phyloP scores from a whole-genome alignment of 495 filamentous ascomycete species.

The Chaetomium tenue region DNA sequence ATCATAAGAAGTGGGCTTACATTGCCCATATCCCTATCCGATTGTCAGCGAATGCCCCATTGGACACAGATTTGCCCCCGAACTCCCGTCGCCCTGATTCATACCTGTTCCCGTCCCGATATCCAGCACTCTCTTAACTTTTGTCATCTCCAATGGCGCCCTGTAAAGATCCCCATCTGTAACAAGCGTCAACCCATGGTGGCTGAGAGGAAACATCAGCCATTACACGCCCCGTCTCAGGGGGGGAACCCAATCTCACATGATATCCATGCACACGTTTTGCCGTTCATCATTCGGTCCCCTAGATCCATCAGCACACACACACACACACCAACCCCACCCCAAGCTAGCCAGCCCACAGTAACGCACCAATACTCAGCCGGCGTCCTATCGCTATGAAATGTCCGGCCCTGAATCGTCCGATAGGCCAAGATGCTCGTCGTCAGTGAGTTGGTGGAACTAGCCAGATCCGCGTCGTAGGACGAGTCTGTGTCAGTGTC shows the following conservation, averaged over 20 bases:
- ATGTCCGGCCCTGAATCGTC: conserved; percentile 42
- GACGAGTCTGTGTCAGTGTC: no score
- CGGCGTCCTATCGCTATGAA: conserved; percentile 36
- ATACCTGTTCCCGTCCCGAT: conserved; percentile 60
- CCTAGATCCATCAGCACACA: conserved; percentile 23
- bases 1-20: conserved; percentile 21
- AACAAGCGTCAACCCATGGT: conserved; percentile 40
- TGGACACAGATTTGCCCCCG: no score
- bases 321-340: neutral
- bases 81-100: neutral
- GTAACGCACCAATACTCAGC: conserved; percentile 37
- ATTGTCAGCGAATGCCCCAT: neutral
- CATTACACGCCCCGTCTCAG: no score
- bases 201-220: conserved; percentile 24
- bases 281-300: conserved; percentile 42
- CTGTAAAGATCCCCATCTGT: conserved; percentile 56
- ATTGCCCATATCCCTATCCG: conserved; percentile 44
- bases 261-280: conserved; percentile 44
- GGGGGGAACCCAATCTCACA: conserved; percentile 25
- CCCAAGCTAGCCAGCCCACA: neutral
- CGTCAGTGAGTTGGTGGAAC: conserved; percentile 46
- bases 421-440: conserved; percentile 47
- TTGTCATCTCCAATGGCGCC: conserved; percentile 48
- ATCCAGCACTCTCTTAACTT: conserved; percentile 55
- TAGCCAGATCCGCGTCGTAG: no score